Evolutionary conservation across 768 basidiomycete species (phyloP), one percentile per base, ranked within the genome.

Genomic region (Sporobolomyces pararoseus): DNA sequence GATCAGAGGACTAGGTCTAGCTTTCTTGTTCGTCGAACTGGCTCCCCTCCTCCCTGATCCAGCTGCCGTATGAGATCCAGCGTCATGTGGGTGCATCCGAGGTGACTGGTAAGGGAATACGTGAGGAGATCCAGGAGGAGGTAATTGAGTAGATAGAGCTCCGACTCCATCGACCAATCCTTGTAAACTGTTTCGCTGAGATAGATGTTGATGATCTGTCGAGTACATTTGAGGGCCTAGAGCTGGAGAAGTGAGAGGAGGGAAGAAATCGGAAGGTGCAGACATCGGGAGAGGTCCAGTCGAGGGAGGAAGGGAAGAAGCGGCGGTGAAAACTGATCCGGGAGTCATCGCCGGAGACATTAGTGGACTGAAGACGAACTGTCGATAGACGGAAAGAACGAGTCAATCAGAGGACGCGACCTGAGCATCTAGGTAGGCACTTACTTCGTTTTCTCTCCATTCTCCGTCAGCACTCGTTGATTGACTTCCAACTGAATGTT

Each of bases 321-420:
- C 72, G 4, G 70, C 74, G 17, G 70, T 70, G 42, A 75, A 79
- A 23, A 49, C 63, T 9, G 78, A 75, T 9, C 69, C 67, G 14
- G 78, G 76, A 9, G 80, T 79, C 57, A 81, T 74, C 5, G 80
- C 80, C 0, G 81, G 81, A 23, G 81, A 81, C 54, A 81, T 75
- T 31, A 81, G 75, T 1, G 81, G 81, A 13, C 76, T 73, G 73
- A 81, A 79, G 29, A 79, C 65, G 57, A 77, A 76, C 79, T 81
- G 71, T 14, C 19, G 35, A 35, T 34, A n/a, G n/a, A n/a, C 23
- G 32, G 17, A 23, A 17, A 32, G 34, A 1, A n/a, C n/a, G 0
- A 7, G 31, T 2, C 29, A 23, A 21, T 25, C 44, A 47, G 46
- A 19, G 46, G 9, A 42, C 10, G 9, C 17, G 39, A 17, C 9